These are phyloP conservation scores for Saitozyma sp. DNA, from an alignment of 768 basidiomycete species.

Conservation along the genomic window DNA sequence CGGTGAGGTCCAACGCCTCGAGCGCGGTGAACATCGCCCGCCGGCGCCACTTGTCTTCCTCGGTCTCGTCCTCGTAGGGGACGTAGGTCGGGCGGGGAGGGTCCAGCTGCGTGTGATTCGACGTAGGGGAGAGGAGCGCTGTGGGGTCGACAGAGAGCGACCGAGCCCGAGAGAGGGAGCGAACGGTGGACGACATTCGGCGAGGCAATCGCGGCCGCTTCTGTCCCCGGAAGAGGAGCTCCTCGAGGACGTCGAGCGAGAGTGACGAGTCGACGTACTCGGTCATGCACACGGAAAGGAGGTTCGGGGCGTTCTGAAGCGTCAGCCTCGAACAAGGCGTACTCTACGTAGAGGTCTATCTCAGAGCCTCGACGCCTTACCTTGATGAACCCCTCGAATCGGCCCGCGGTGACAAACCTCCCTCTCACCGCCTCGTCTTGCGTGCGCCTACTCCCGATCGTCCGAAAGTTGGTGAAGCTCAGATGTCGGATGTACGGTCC, in stretches of 20 bases:
- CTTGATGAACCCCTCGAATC: slow-evolving; percentile 59
- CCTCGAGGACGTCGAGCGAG: slow-evolving; percentile 77
- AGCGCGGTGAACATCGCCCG: slow-evolving; percentile 61
- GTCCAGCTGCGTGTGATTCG: slow-evolving; percentile 32
- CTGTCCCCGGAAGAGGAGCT: slow-evolving; percentile 80
- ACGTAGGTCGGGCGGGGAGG: slow-evolving; percentile 54
- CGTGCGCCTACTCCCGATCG: slow-evolving; percentile 90
- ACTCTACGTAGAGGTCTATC: neutral
- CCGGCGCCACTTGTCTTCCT: slow-evolving; percentile 64
- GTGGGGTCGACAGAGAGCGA: slow-evolving; percentile 28
- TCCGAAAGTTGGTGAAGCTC: slow-evolving; percentile 95
- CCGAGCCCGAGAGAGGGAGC: slow-evolving; percentile 28
- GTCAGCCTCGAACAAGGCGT: slow-evolving; percentile 4
- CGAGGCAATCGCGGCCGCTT: slow-evolving; percentile 31
- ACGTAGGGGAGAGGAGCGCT: slow-evolving; percentile 5
- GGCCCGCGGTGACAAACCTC: slow-evolving; percentile 88
- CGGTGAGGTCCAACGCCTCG: slow-evolving; percentile 88
- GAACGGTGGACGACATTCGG: slow-evolving; percentile 19
- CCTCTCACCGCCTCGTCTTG: slow-evolving; percentile 84
- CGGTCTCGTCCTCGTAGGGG: slow-evolving; percentile 66
- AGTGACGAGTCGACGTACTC: slow-evolving; percentile 95
- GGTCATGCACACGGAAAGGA: slow-evolving; percentile 86
- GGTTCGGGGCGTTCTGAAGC: slow-evolving; percentile 78
- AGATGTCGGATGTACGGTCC: slow-evolving; percentile 74
- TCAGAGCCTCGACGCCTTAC: slow-evolving; percentile 17